Evolutionary conservation across 2,329 filamentous ascomycete genomes (phyloP).

Genomic region (Torrubiella hemipterigena): DNA sequence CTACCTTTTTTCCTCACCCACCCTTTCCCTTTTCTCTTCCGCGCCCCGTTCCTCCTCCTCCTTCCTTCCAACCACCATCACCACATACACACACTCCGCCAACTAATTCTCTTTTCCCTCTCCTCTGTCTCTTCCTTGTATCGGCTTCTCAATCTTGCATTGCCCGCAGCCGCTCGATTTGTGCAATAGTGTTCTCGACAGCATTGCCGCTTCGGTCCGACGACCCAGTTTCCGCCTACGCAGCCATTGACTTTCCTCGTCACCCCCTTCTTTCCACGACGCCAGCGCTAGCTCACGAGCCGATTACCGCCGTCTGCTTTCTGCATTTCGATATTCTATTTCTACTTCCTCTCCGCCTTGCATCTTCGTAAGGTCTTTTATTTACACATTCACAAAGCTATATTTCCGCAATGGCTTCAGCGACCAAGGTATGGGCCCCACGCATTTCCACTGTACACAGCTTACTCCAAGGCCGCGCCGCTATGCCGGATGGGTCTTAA

Average conservation of each 20-base stretch:
- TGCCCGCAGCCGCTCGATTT: not conserved
- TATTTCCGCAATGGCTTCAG: slow-evolving; percentile 6
- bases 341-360: no score
- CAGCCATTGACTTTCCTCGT: not conserved
- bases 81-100: not conserved
- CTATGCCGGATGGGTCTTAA: slow-evolving; percentile 1
- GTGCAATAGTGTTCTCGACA: not conserved
- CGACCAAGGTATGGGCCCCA: slow-evolving; percentile 5
- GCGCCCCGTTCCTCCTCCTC: slow-evolving; percentile 3
- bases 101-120: not conserved
- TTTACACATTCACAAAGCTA: not conserved
- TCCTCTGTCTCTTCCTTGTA: not conserved
- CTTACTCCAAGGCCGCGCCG: not conserved
- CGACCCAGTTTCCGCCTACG: no score
- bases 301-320: no score
- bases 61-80: slow-evolving; percentile 5
- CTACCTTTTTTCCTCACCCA: not conserved
- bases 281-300: not conserved
- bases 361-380: not conserved
- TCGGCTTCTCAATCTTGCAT: not conserved
- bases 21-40: not conserved
- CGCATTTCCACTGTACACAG: not conserved
- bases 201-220: not conserved
- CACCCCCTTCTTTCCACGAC: not conserved
- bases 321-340: no score